Base-by-base conservation (phyloP, 306 rosid genomes). In the Cucumis melo region DNA sequence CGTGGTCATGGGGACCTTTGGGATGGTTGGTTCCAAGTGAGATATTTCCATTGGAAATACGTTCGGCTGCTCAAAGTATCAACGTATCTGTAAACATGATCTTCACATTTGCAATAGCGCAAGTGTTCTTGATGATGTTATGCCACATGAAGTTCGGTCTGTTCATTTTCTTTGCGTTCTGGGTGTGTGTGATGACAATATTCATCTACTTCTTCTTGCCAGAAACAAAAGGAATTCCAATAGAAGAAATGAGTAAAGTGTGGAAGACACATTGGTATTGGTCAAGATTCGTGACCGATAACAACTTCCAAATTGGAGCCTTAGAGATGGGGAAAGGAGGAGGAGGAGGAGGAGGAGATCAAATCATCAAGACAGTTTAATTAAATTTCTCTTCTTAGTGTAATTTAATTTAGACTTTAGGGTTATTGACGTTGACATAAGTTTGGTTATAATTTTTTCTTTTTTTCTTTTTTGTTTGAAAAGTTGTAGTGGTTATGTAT, bases 1-100 rank as follows among this genome's bases (percentile, higher is more conserved):
- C 99, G 0, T 94, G 99, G 99, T 94, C 99, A 16, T 94, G 99
- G 99, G 99, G 99, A 20, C 99, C 99, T 0, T 88, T 94, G 0
- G 99, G 99, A 0, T 94, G 99, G 98, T 57, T 94, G 36, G 98
- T 94, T 48, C 98, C 98, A 0, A 90, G 97, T 87, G 98, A 94
- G 77, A 92, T 94, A 8, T 94, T 94, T 77, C 98, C 98, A 0
- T 58, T 94, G 48, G 98, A 94, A 77, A 90, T 94, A 63, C 88
- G 98, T 9, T 94, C 98, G 0, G 98, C 98, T 0, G 98, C 97
- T 6, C 98, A 94, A 9, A 91, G 97, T 73, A 64, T 92, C n/a
- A 94, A 86, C 14, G 98, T 94, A 2, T 90, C 96, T 0, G 93
- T 89, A 3, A 94, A 94, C 91, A 94, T 94, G 98, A 13, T 94